Base-by-base conservation (phyloP, 441 rosid species). In the Euphorbia schlechtendalii region DNA sequence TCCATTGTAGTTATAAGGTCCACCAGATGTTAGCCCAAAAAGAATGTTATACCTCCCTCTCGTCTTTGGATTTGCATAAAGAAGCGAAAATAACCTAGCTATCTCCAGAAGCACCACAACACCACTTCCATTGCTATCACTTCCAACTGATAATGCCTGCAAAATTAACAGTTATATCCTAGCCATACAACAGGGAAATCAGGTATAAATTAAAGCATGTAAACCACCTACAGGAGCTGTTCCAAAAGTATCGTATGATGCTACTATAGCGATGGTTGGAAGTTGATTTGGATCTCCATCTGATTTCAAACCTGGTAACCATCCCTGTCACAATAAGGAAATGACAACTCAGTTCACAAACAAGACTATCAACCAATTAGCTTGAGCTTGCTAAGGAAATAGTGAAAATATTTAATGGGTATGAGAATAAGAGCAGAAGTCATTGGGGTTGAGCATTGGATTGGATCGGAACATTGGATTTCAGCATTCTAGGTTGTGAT, bases 91-190 rank as follows among this genome's bases (percentile, higher is more conserved):
- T 59, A 93, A 69, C 79, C 99, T 90, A 75, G 99, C 96, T 70
- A 90, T 80, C 76, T 94, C 99, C 69, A 94, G 97, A 76, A 94
- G 90, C 17, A 89, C 96, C 73, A 83, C 97, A 32, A 88, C 78
- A 6, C 99, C 99, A 67, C 99, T 94, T 45, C 97, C 99, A 77
- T 87, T 90, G 87, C 97, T 94, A 74, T 90, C 97, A 69, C 96
- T 86, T 76, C 97, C 99, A 36, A 86, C 88, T 24, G 99, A 87
- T 77, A 94, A 75, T 72, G 95, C 96, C 99, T 90, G 77, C 81
- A 80, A 11, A 67, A 21, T 69, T 28, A 73, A 34, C 73, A 74
- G 73, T 68, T 61, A 22, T 25, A 65, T 20, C 48, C 59, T 57
- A 55, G 57, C 49, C 59, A 70, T 27, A 22, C 11, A 28, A 48